These are phyloP conservation scores for Claviceps fusiformis DNA, from an alignment of 2,329 filamentous ascomycete genomes.

Conservation along the genomic window DNA sequence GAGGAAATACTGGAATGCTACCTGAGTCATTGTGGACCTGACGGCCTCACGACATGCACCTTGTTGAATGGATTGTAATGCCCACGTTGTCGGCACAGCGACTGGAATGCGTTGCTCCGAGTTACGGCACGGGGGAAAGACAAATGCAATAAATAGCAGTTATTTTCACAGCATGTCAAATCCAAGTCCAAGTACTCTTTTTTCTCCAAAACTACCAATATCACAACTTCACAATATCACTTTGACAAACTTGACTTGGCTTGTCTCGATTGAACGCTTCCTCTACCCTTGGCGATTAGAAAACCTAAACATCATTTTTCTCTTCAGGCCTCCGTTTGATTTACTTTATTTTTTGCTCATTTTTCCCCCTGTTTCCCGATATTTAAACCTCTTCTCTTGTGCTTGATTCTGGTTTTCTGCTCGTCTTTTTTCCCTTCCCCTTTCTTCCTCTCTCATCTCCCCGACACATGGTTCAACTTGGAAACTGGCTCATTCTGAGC, in stretches of 20 bases:
- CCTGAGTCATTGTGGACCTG: not conserved
- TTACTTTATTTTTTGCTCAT: too few species aligned
- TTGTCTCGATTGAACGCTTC: too few species aligned
- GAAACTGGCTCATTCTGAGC: slow-evolving; percentile 5
- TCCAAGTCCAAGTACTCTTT: too few species aligned
- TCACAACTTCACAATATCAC: too few species aligned
- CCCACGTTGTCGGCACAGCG: not conserved
- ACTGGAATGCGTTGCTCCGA: slow-evolving; percentile 22
- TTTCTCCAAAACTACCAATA: too few species aligned
- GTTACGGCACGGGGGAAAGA: slow-evolving; percentile 9
- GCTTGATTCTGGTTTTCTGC: too few species aligned
- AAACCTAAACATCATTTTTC: too few species aligned
- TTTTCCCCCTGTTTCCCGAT: too few species aligned
- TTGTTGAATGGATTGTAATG: not conserved
- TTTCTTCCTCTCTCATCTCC: not conserved
- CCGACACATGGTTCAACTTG: slow-evolving; percentile 9
- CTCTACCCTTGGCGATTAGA: too few species aligned
- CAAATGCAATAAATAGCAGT: not conserved
- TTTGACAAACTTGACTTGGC: too few species aligned
- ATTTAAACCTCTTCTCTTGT: not conserved
- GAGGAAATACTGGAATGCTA: not conserved
- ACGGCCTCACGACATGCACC: not conserved
- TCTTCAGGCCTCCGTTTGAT: too few species aligned
- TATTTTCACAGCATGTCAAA: not conserved
- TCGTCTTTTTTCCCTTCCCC: not conserved